These are phyloP conservation scores for Tubosaeta sp. DNA, from an alignment of 768 basidiomycete species.

Conservation along the genomic window DNA sequence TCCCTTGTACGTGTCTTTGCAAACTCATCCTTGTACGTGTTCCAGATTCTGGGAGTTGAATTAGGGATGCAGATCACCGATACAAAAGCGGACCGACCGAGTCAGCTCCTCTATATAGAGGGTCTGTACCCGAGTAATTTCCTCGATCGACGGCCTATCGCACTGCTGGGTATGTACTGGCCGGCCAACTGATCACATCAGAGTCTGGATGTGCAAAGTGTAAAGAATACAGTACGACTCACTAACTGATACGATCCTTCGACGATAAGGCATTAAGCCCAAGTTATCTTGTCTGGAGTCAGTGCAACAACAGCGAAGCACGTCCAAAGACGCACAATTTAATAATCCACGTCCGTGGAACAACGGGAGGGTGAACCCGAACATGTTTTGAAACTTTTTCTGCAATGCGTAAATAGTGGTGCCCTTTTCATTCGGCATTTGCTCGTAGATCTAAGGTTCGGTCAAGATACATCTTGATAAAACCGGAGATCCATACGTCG, in stretches of 20 bases:
- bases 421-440: constrained; percentile 94
- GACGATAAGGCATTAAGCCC: constrained; percentile 93
- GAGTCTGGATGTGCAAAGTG: not conserved
- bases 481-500: constrained; percentile 56
- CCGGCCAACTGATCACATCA: constrained; percentile 60
- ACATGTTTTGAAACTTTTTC: constrained; percentile 85
- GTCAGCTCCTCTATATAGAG: constrained; percentile 91
- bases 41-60: constrained; percentile 70
- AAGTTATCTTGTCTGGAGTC: constrained; percentile 64
- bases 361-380: constrained; percentile 95
- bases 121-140: constrained; percentile 73
- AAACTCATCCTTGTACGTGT: constrained; percentile 92
- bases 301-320: not conserved
- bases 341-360: constrained; percentile 95
- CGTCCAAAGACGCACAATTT: constrained; percentile 63
- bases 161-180: constrained; percentile 78
- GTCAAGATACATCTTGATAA: not conserved
- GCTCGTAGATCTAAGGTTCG: constrained; percentile 77
- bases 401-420: constrained; percentile 84
- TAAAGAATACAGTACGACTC: constrained; percentile 36
- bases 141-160: constrained; percentile 78
- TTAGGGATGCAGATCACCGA: constrained; percentile 6
- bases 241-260: constrained; percentile 95
- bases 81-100: constrained; percentile 47
- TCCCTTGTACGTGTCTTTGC: constrained; percentile 78